Percentiles rank a stretch among this genome's conserved stretches.
These are phyloP conservation scores for Jacaranda mimosifolia DNA, from an alignment of 257 asterid genomes.

Conservation along the genomic window DNA sequence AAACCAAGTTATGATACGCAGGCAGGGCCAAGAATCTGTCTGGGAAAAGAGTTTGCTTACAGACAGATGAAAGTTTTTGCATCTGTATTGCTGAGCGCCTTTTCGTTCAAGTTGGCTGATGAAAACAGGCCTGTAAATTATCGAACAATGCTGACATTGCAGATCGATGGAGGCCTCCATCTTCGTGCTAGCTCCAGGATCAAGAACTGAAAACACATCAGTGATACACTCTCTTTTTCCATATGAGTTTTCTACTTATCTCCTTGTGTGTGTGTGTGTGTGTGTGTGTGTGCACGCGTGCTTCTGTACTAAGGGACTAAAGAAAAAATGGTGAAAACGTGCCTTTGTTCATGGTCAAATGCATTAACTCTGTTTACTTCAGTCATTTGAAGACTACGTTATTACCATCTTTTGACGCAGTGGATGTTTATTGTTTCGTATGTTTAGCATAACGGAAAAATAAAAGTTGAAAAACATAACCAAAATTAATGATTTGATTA, in stretches of 20 bases:
- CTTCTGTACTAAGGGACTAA: too few relatives aligned
- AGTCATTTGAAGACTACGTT: too few relatives aligned
- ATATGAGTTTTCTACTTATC: neutral
- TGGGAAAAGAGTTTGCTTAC: slow-evolving; percentile 79
- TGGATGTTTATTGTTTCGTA: too few relatives aligned
- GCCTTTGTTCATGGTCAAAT: too few relatives aligned
- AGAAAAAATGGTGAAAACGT: too few relatives aligned
- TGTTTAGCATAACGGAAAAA: too few relatives aligned
- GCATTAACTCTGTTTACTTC: too few relatives aligned
- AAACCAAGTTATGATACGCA: slow-evolving; percentile 47
- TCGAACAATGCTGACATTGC: slow-evolving; percentile 65
- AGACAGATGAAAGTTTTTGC: slow-evolving; percentile 79
- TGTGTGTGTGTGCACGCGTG: neutral
- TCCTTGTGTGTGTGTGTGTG: neutral
- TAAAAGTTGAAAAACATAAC: too few relatives aligned
- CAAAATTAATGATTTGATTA: too few relatives aligned
- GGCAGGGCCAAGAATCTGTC: slow-evolving; percentile 76
- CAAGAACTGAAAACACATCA: neutral
- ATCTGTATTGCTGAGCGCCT: slow-evolving; percentile 57
- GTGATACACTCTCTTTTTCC: neutral
- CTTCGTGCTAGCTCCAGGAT: slow-evolving; percentile 47
- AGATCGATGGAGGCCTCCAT: slow-evolving; percentile 70
- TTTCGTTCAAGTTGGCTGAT: slow-evolving; percentile 58
- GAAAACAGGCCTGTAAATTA: slow-evolving; percentile 50
- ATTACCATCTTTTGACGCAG: too few relatives aligned